phyloP scores from a whole-genome alignment of 805 yeast species.

The Candida boleticola region DNA sequence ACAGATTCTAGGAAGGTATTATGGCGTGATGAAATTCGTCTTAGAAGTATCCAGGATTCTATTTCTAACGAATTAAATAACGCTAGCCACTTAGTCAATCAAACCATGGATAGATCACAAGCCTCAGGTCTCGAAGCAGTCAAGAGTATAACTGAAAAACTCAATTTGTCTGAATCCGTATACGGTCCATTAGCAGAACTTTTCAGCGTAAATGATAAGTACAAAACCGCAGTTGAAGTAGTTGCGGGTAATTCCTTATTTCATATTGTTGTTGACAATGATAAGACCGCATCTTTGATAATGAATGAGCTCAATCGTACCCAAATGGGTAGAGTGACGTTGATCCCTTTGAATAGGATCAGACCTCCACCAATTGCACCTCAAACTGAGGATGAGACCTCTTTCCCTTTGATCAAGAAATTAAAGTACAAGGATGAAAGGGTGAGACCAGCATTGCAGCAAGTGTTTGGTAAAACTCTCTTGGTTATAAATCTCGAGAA shows the following conservation, averaged over 20 bases:
- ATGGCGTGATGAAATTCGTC: conserved; percentile 78
- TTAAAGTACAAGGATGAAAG: conserved; percentile 54
- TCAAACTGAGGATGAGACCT: conserved; percentile 59
- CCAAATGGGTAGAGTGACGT: conserved; percentile 82
- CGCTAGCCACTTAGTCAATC: conserved; percentile 61
- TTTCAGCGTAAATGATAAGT: conserved; percentile 76
- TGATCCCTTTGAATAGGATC: conserved; percentile 82
- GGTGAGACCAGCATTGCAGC: conserved; percentile 66
- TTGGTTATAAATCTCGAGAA: conserved; percentile 68
- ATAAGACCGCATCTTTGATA: conserved; percentile 73
- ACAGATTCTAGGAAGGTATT: conserved; percentile 66
- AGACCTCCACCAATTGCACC: conserved; percentile 40
- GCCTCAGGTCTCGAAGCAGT: conserved; percentile 71
- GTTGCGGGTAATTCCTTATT: conserved; percentile 85
- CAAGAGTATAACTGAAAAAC: conserved; percentile 53
- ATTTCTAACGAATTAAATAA: conserved; percentile 51
- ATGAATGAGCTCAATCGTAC: conserved; percentile 73
- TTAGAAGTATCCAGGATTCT: conserved; percentile 55
- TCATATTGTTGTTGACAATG: conserved; percentile 86
- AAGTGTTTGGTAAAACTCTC: conserved; percentile 77
- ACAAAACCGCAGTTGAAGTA: conserved; percentile 82
- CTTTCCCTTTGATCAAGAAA: conserved; percentile 76
- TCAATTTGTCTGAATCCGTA: conserved; percentile 59
- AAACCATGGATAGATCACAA: conserved; percentile 72
- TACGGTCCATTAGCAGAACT: conserved; percentile 86